Evolutionary conservation across 1,139 yeast species (phyloP), one percentile per base, ranked within the genome.

Genomic region (Candida albicans): DNA sequence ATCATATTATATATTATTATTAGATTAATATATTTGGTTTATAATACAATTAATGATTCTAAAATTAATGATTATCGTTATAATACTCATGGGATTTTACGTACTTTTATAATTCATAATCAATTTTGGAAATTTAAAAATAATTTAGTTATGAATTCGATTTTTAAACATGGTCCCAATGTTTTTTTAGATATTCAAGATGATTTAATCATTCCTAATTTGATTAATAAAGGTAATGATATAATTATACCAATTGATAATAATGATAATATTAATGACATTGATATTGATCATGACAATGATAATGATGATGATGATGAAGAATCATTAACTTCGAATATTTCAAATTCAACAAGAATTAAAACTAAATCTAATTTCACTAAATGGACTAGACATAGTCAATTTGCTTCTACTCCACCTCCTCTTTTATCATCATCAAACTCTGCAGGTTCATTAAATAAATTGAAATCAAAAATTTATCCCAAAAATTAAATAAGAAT

Each of bases 131-230:
- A 37, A 35, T 25, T 29, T 32, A 34, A 39, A 26, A 42, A 26
- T n/a, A 40, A 40, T 9, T 10, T 48, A 29, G 42, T 41, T 27
- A 40, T 46, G 46, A 38, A 37, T 33, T 45, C 48, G 4, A 37
- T 46, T n/a, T 42, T 44, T 24, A 46, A 44, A 39, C 10, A 40
- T n/a, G 51, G 50, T 3, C 42, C 46, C 2, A 42, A 42, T 33
- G 33, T 46, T 7, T 46, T 46, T 26, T 39, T 46, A 33, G 46
- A 48, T 13, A 22, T 44, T n/a, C 40, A 32, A 18, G 40, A 37
- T 37, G 35, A 37, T 32, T 31, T 37, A 12, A n/a, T 37, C 10
- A 37, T 37, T 26, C 35, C 31, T 14, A 34, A 37, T 24, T 11
- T 30, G 9, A 24, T 22, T 31, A n/a, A 33, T 32, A 25, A 13